These are phyloP conservation scores for Colletotrichum sp. DNA, from an alignment of 2,329 filamentous ascomycete genomes.

Conservation along the genomic window DNA sequence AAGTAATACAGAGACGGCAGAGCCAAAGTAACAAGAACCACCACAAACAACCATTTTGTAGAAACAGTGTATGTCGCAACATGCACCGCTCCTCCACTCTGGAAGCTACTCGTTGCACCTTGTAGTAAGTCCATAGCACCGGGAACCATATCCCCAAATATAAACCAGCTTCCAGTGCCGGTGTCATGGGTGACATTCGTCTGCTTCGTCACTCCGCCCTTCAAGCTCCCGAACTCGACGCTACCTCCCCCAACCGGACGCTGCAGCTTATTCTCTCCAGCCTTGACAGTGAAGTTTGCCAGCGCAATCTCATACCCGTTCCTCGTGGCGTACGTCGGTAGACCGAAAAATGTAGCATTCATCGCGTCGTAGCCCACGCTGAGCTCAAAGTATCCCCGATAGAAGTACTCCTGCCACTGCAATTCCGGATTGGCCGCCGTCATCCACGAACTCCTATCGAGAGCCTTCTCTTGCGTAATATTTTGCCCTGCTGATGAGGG, in stretches of 20 bases:
- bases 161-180: not conserved
- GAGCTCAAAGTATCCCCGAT: conserved; percentile 77
- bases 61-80: rapidly evolving
- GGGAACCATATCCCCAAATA: rapidly evolving
- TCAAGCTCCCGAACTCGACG: conserved; percentile 61
- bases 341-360: conserved; percentile 63
- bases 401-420: conserved; percentile 77
- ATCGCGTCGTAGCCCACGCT: conserved; percentile 61
- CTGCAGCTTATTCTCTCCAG: conserved; percentile 63
- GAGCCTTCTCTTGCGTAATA: not conserved
- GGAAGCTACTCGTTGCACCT: not conserved
- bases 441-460: not conserved
- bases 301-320: conserved; percentile 70
- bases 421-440: conserved; percentile 61
- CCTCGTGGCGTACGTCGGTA: conserved; percentile 60
- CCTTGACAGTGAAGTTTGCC: conserved; percentile 72
- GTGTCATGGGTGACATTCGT: conserved; percentile 56
- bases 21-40: rapidly evolving
- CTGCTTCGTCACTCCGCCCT: conserved; percentile 44
- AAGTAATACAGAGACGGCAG: rapidly evolving
- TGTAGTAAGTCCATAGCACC: not conserved
- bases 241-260: conserved; percentile 46
- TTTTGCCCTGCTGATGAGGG: not conserved
- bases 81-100: rapidly evolving
- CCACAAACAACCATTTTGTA: rapidly evolving